Evolutionary conservation across 208 protist species (phyloP), one percentile per base, ranked within the genome.

Genomic region (Strigomonas galati): DNA sequence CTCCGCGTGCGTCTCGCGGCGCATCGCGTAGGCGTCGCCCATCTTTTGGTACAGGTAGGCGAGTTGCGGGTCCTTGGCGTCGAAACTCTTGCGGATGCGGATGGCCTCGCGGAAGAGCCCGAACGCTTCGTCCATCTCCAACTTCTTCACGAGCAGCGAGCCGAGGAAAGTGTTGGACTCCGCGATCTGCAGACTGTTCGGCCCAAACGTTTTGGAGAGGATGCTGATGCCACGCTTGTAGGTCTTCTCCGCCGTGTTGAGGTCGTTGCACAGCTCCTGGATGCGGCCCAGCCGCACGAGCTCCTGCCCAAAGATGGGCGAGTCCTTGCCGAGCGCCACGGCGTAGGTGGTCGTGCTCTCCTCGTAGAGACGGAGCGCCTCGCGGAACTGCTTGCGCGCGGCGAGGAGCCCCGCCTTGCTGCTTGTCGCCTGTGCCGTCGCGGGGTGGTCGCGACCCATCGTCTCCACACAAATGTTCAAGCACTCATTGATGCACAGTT

Each of bases 401-500:
- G 87, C 86, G 21, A 91, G 66, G 23, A 95, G 76, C 43, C 81
- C 74, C 2, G 87, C 90, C 67, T 95, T 95, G 67, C 80, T 92
- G 72, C 87, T 93, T 17, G 76, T 88, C 46, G 90, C 86, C 63
- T 92, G 83, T 52, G 90, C 90, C 2, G 90, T 93, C 31, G 87
- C 87, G 15, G 90, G 83, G 63, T 86, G 80, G 62, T 95, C 87
- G 49, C 83, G 79, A 6, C 90, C 90, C 21, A 95, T 67, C 43
- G 87, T 91, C 55, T 85, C 82, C 0, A 91, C 71, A 67, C 90
- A 95, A 19, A 95, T 91, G 19, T 87, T 69, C 14, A 95, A 65
- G 64, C 86, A 95, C 67, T 95, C 90, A 56, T 74, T 88, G 57
- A 95, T 93, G 79, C 79, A 88, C 83, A 93, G 82, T 67, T 95